A percentile compares a stretch with the other conserved stretches of the same genome.
These are phyloP conservation scores for Hyparrhenia diplandra DNA, from an alignment of 176 grass and related monocot species.

Conservation along the genomic window DNA sequence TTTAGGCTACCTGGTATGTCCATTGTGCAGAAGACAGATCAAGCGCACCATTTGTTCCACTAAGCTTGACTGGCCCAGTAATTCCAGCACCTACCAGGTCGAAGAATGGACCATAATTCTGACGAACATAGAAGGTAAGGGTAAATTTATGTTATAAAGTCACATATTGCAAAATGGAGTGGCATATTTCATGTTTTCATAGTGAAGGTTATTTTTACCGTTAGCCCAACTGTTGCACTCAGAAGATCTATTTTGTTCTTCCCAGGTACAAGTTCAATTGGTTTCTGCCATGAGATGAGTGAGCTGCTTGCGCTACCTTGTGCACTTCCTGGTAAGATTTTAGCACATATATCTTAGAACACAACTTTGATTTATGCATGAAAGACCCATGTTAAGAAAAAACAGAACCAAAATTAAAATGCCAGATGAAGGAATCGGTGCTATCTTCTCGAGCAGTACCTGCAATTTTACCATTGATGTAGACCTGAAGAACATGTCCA, in stretches of 20 bases:
- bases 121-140: background rate
- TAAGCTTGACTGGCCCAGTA: constrained; percentile 86
- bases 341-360: constrained; percentile 14
- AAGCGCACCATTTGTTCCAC: constrained; percentile 42
- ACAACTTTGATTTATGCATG: background rate
- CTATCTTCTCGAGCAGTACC: constrained; percentile 42
- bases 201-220: constrained; percentile 50
- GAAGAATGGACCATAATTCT: constrained; percentile 98
- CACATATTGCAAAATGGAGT: constrained; percentile 15
- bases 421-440: constrained; percentile 14
- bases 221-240: constrained; percentile 84
- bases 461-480: constrained; percentile 72
- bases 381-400: background rate
- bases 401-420: constrained; percentile 11
- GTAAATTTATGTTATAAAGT: background rate
- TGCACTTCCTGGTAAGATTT: constrained; percentile 57
- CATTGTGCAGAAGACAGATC: constrained; percentile 75
- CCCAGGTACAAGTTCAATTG: constrained; percentile 59
- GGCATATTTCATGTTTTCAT: background rate
- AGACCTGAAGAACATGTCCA: constrained; percentile 86
- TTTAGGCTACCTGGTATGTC: constrained; percentile 82
- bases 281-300: constrained; percentile 49
- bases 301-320: constrained; percentile 51
- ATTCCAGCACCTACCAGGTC: constrained; percentile 87
- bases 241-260: constrained; percentile 97